Base-by-base conservation (phyloP, 1,284 basidiomycete species). In the Leccinum glutinopallens region DNA sequence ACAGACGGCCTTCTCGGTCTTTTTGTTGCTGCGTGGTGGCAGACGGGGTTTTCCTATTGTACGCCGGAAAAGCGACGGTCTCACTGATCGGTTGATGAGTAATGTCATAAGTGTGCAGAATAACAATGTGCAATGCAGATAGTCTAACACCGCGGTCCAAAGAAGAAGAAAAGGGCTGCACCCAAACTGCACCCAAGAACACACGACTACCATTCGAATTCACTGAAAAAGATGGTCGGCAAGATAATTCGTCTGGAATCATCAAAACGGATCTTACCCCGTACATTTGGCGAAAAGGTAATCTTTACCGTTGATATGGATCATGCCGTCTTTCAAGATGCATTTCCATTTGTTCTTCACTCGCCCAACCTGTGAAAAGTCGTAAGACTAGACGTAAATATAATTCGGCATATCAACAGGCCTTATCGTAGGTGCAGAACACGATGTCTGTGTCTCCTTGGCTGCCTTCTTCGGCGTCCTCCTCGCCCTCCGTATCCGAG, bases 271-370 rank as follows among this genome's bases (percentile, higher is more conserved):
- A 41, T 15, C 37, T 39, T 39, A 39, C 37, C 37, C 37, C 37
- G 37, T 96, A 80, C 97, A 98, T 78, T 98, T 97, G 65, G 93
- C 88, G 76, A 99, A 99, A 33, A 99, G 85, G 79, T 99, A 99
- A 75, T 99, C 97, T 71, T 92, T 92, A 32, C 97, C 96, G 70
- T 98, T 97, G 70, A 98, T 88, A 72, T 96, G 94, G 63, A 98
- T 94, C 87, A 99, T 95, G 15, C 97, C 97, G 72, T 99, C 97
- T 80, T 97, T 97, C 66, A 99, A 86, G n/a, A 96, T 91, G 66
- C 96, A 97, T 83, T 99, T 99, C 97, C 97, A 99, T 83, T 98
- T 99, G 84, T 98, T 99, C 81, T 98, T 98, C 35, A 98, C 96
- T 22, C 97, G 87, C 65, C 96, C 94, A 43, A 98, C 96, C 95